Conservation (phyloP, 495 filamentous ascomycete species). For the Niebla homalea region DNA sequence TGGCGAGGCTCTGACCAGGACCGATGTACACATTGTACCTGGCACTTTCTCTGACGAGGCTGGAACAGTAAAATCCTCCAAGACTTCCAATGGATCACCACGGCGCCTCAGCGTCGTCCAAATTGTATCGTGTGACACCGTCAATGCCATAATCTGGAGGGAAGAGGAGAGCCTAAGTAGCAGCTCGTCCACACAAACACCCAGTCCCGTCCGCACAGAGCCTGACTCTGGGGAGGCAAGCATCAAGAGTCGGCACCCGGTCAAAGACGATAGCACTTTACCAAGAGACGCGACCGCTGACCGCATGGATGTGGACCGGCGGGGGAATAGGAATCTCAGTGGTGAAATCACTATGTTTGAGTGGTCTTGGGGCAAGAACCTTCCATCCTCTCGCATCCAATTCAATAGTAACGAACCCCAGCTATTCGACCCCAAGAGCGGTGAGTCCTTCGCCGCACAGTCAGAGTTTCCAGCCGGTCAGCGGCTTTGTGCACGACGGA, state of each 20-base stretch:
- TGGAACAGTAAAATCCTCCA: neutral
- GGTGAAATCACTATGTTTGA: conserved; percentile 1
- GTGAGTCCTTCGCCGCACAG: neutral
- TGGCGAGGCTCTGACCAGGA: conserved; percentile 8
- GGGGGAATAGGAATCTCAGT: too few relatives aligned
- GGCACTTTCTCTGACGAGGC: conserved; percentile 4
- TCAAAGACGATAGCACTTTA: neutral
- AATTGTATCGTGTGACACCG: conserved; percentile 11
- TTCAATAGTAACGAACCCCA: neutral
- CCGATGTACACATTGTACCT: conserved; percentile 8
- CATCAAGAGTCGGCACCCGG: neutral
- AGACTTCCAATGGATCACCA: neutral
- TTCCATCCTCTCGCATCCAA: neutral
- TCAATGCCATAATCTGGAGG: conserved; percentile 17
- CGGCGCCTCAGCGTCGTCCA: conserved; percentile 14
- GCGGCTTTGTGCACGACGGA: too few relatives aligned
- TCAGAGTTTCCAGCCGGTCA: neutral
- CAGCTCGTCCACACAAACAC: conserved; percentile 8
- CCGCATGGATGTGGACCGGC: neutral
- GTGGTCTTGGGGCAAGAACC: conserved; percentile 5
- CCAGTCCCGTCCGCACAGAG: conserved; percentile 11
- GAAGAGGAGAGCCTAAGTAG: conserved; percentile 12
- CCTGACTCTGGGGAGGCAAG: conserved; percentile 1
- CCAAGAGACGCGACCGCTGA: neutral
- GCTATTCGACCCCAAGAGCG: neutral